Base-by-base conservation (phyloP, 108 stramenopile species). In the Cyclotella sp. region DNA sequence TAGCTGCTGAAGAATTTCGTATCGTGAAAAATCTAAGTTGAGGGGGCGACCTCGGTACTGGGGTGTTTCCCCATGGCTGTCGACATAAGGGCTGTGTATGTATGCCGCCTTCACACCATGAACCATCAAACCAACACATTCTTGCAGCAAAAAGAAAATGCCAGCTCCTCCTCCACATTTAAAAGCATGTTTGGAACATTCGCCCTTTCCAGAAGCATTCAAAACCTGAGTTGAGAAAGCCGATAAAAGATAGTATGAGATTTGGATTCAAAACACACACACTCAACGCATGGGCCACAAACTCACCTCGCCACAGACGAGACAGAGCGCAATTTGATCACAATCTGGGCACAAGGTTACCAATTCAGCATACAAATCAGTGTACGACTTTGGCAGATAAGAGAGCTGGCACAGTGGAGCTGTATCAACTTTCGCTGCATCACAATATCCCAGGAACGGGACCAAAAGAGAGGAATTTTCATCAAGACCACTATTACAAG, bases 41-140 rank as follows among this genome's bases (percentile, higher is more conserved):
- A 96, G 73, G 21, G 96, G 96, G 10, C 93, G 71, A 11, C 96
- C 96, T 59, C 93, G 78, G 73, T 91, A 95, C 46, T 93, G 91
- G 0, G 93, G 93, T 21, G 93, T 94, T 83, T 98, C 98, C 7
- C 96, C 96, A 64, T 97, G 93, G 68, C 87, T 90, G 62, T 98
- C 98, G 41, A 97, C 98, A 66, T 96, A 98, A 3, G 96, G 96
- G 79, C 94, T 91, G 62, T 93, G 92, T 26, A 96, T 87, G 53
- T 97, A 98, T 6, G 92, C 91, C 0, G 97, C 97, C 57, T 90
- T 91, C 1, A 71, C 63, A 10, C 91, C 93, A 80, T 96, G 94
- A 72, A 98, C 86, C 16, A 96, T 85, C 40, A 98, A 75, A 14
- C 93, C 91, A 60, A 81, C 73, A 79, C 97, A 97, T 79, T 98